A percentile compares a stretch with the other conserved stretches of the same genome.
phyloP scores from a whole-genome alignment of 352 stramenopile species.

The Globisporangium mamillatum region DNA sequence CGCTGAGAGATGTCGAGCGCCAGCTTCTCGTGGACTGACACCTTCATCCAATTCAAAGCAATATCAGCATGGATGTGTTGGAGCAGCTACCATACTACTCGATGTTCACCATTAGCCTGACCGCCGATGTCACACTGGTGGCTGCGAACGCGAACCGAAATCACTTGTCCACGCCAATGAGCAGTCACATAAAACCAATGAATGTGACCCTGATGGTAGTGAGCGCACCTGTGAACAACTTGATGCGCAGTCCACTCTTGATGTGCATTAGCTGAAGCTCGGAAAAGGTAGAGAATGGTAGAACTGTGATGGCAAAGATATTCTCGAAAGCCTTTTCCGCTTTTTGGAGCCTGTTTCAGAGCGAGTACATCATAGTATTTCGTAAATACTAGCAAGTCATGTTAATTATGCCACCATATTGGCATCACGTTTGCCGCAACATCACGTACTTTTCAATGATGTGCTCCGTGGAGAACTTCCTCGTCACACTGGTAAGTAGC shows the following conservation, averaged over 20 bases:
- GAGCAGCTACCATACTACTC: not conserved
- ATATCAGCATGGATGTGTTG: not conserved
- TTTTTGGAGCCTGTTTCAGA: slow-evolving; percentile 34
- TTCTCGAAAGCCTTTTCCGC: slow-evolving; percentile 62
- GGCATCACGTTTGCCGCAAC: not conserved
- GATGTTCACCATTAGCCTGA: slow-evolving; percentile 48
- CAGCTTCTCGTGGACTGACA: slow-evolving; percentile 57
- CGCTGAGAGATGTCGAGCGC: slow-evolving; percentile 40
- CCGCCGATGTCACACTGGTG: slow-evolving; percentile 24
- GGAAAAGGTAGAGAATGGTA: slow-evolving; percentile 38
- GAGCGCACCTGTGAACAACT: slow-evolving; percentile 42
- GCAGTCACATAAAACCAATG: not conserved
- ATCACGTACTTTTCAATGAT: slow-evolving; percentile 42
- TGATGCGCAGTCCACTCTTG: slow-evolving; percentile 32
- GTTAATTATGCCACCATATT: not conserved
- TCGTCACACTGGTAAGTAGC: slow-evolving; percentile 25
- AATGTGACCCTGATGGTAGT: not conserved
- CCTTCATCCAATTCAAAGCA: slow-evolving; percentile 20
- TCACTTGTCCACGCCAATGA: not conserved
- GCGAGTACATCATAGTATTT: not conserved
- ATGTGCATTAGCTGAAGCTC: slow-evolving; percentile 51
- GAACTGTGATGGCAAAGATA: slow-evolving; percentile 46
- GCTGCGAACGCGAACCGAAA: not conserved
- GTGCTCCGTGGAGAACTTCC: slow-evolving; percentile 32
- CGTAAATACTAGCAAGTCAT: not conserved